Evolutionary conservation across 1,284 basidiomycete genomes (phyloP).

Genomic region (Athelia sp.): DNA sequence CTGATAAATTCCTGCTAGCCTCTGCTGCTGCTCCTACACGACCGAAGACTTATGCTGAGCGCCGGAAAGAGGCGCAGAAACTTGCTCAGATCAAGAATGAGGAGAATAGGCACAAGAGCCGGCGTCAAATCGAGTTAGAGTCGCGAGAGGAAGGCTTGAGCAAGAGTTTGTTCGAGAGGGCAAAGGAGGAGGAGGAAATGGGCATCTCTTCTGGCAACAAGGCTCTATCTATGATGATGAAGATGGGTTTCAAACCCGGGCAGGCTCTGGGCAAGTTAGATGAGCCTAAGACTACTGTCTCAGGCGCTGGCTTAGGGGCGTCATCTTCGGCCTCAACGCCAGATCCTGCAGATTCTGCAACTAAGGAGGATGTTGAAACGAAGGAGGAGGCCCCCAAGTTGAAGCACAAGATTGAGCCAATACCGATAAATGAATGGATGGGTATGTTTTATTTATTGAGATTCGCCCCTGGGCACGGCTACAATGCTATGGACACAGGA

Average conservation of each 20-base stretch:
- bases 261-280: conserved; percentile 58
- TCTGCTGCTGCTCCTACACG: conserved; percentile 23
- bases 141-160: conserved; percentile 69
- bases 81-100: conserved; percentile 58
- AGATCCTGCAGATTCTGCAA: too few relatives aligned
- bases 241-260: conserved; percentile 84
- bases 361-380: too few relatives aligned
- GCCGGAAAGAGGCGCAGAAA: conserved; percentile 58
- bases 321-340: conserved; percentile 2
- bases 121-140: conserved; percentile 68
- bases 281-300: conserved; percentile 8
- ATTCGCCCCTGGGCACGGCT: not conserved
- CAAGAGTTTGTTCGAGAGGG: conserved; percentile 74
- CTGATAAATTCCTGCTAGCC: conserved; percentile 71
- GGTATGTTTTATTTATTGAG: conserved; percentile 38
- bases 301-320: conserved; percentile 8
- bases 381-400: conserved; percentile 1
- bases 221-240: conserved; percentile 82
- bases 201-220: conserved; percentile 49
- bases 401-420: conserved; percentile 53
- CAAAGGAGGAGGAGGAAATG: conserved; percentile 55
- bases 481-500: conserved; percentile 36
- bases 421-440: conserved; percentile 72
- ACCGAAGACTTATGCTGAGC: conserved; percentile 61
- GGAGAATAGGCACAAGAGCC: conserved; percentile 56